Base-by-base conservation (phyloP, 202 grass and related monocot species). In the Hordeum pubiflorum region DNA sequence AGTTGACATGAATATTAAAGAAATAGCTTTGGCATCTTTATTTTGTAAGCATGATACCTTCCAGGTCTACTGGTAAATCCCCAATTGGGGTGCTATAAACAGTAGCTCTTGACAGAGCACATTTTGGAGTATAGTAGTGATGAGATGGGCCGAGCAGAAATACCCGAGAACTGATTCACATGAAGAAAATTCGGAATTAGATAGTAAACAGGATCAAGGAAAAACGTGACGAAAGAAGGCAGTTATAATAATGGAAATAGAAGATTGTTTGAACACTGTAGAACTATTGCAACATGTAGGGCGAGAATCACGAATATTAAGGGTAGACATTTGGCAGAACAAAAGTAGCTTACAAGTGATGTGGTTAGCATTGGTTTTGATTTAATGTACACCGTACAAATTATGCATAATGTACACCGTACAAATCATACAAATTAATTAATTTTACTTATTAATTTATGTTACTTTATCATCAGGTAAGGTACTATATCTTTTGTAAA, bases 81-180 rank as follows among this genome's bases (percentile, higher is more conserved):
- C 96, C 96, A 79, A 99, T 88, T 22, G 96, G 92, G 20, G 96
- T 97, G 67, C 72, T 73, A 79, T 97, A 97, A 89, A 90, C 78
- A 65, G 87, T 83, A 75, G 91, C 86, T 78, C 60, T 94, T 59
- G 89, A 91, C 76, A 94, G 81, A 80, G 92, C 92, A 82, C 96
- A 98, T 88, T 89, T 98, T 67, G 92, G 82, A 87, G 92, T 95
- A 69, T 98, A 99, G 86, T 90, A 95, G 69, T 93, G 96, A 85
- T 99, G 96, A 80, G 96, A 99, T 79, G 96, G 96, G 43, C 96
- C 96, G 33, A 99, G 92, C 57, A 99, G 92, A 87, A 99, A 99
- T 40, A 99, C 92, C 70, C 92, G 80, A 81, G 89, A 89, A 87
- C 96, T 99, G 90, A 79, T 91, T 73, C 37, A 68, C 26, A 77